A percentile compares a stretch with the other conserved stretches of the same genome.
These are phyloP conservation scores for Suhomyces vadensis DNA, from an alignment of 805 yeast species.

Conservation along the genomic window DNA sequence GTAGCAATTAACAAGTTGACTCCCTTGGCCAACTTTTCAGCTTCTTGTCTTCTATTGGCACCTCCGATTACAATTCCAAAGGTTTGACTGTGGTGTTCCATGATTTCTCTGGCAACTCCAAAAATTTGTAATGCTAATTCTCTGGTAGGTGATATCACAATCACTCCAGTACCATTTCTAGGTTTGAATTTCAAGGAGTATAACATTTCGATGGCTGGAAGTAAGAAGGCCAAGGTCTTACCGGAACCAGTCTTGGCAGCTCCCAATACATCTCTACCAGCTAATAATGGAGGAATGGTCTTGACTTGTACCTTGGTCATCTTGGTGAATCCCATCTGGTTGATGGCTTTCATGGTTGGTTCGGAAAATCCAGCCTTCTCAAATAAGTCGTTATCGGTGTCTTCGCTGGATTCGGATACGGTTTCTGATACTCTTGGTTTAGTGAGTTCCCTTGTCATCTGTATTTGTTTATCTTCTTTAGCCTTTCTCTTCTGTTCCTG, in stretches of 20 bases:
- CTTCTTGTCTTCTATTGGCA: slow-evolving; percentile 96
- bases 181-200: slow-evolving; percentile 93
- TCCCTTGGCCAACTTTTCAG: slow-evolving; percentile 90
- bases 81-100: slow-evolving; percentile 90
- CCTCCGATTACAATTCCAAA: slow-evolving; percentile 98
- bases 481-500: slow-evolving; percentile 22
- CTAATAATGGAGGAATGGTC: slow-evolving; percentile 93
- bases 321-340: slow-evolving; percentile 82
- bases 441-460: slow-evolving; percentile 25
- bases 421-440: slow-evolving; percentile 30
- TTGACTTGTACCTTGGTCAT: slow-evolving; percentile 96
- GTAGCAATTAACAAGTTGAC: slow-evolving; percentile 94
- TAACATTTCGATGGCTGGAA: slow-evolving; percentile 93
- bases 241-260: slow-evolving; percentile 99
- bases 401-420: slow-evolving; percentile 22
- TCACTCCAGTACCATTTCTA: slow-evolving; percentile 96
- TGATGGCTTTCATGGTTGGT: slow-evolving; percentile 79
- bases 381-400: slow-evolving; percentile 34
- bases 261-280: slow-evolving; percentile 96
- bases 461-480: slow-evolving; percentile 19
- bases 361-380: slow-evolving; percentile 62
- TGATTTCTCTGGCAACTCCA: slow-evolving; percentile 94
- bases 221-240: slow-evolving; percentile 90
- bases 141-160: slow-evolving; percentile 95
- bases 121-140: slow-evolving; percentile 96